phyloP scores from a whole-genome alignment of 495 filamentous ascomycete genomes.

The Penicillium manginii region DNA sequence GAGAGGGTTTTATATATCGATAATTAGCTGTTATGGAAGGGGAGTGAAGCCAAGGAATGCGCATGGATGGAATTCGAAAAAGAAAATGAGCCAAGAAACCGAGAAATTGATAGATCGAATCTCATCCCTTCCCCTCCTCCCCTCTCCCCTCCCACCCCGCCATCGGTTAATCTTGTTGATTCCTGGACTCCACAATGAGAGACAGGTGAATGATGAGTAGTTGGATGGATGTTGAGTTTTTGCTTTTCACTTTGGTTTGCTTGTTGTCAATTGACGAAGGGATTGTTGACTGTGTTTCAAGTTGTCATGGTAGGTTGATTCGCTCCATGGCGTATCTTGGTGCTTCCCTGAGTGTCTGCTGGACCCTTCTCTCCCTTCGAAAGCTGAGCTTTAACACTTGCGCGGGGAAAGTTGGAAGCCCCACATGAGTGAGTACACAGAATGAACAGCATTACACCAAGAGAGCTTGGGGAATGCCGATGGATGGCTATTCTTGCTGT shows the following conservation, averaged over 20 bases:
- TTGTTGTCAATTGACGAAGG: too few relatives aligned
- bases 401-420: neutral
- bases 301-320: too few relatives aligned
- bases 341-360: neutral
- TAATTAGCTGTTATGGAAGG: neutral
- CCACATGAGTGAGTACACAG: neutral
- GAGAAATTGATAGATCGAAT: slow-evolving; percentile 5
- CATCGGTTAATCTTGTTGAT: too few relatives aligned
- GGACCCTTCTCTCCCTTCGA: neutral
- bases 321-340: neutral
- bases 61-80: neutral
- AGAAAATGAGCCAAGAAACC: neutral
- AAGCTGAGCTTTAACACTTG: neutral
- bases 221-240: too few relatives aligned
- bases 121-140: neutral
- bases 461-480: neutral
- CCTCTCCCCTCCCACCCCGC: neutral
- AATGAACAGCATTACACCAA: neutral
- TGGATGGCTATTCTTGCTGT: neutral
- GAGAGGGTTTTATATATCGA: too few relatives aligned
- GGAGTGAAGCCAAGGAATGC: neutral
- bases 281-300: too few relatives aligned
- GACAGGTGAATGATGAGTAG: too few relatives aligned
- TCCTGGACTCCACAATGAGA: too few relatives aligned
- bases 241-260: too few relatives aligned